Evolutionary conservation across 208 protist genomes (phyloP).

Genomic region (Trypanosoma scelopori): DNA sequence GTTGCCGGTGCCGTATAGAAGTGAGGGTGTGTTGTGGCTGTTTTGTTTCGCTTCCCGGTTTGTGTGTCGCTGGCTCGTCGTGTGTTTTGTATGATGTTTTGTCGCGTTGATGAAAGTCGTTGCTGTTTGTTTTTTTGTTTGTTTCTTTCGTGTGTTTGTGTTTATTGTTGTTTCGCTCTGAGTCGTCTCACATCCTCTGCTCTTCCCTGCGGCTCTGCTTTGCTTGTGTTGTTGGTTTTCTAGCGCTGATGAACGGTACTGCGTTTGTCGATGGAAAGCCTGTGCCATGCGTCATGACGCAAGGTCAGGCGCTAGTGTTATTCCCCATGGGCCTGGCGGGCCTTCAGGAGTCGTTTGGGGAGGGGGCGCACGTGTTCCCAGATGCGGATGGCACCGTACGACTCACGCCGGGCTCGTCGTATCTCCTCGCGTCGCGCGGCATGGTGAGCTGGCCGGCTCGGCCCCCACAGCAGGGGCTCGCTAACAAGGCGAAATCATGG

Average conservation of each 20-base stretch:
- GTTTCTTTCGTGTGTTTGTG: too few relatives aligned
- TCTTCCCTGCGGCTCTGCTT: neutral
- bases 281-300: constrained; percentile 35
- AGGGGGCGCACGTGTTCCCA: constrained; percentile 29
- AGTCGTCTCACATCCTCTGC: constrained; percentile 2
- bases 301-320: constrained; percentile 28
- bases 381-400: constrained; percentile 19
- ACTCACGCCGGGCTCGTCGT: constrained; percentile 4
- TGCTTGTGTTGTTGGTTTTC: constrained; percentile 2
- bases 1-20: too few relatives aligned
- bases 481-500: neutral
- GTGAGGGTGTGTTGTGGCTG: too few relatives aligned
- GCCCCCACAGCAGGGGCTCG: neutral
- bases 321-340: constrained; percentile 44
- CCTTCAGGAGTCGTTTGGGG: constrained; percentile 18
- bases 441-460: neutral
- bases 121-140: too few relatives aligned
- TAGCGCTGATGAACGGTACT: neutral
- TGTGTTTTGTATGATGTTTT: too few relatives aligned
- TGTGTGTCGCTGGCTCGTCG: too few relatives aligned
- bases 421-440: neutral
- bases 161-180: neutral
- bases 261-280: constrained; percentile 35
- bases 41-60: too few relatives aligned
- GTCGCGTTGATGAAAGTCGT: too few relatives aligned